phyloP scores from a whole-genome alignment of 1,284 basidiomycete species.

The Fomes fomentarius region DNA sequence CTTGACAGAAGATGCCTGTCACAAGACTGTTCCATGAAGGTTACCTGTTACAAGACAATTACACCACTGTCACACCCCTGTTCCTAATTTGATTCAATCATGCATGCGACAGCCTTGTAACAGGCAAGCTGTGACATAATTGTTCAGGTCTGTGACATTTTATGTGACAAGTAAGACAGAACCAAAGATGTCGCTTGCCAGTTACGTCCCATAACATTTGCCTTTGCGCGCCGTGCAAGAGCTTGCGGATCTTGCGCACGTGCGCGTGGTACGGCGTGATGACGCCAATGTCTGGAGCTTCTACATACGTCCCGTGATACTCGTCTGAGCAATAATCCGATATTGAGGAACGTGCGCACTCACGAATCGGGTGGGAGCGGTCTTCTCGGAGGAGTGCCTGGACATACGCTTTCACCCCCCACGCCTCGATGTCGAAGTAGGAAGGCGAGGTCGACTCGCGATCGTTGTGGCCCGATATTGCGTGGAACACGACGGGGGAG shows the following conservation, averaged over 20 bases:
- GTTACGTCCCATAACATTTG: no score
- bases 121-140: no score
- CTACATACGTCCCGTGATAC: no score
- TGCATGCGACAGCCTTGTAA: no score
- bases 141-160: no score
- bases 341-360: not conserved
- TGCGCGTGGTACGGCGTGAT: slow-evolving; percentile 62
- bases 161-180: no score
- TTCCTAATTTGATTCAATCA: no score
- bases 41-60: no score
- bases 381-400: slow-evolving; percentile 27
- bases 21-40: no score
- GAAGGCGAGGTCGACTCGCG: slow-evolving; percentile 47
- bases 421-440: slow-evolving; percentile 47
- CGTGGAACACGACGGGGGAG: slow-evolving; percentile 53
- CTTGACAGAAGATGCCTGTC: no score
- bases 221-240: slow-evolving; percentile 37
- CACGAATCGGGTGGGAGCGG: slow-evolving; percentile 4
- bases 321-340: not conserved
- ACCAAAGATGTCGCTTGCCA: no score
- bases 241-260: slow-evolving; percentile 47
- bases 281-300: slow-evolving; percentile 48
- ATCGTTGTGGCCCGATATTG: slow-evolving; percentile 45
- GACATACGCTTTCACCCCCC: slow-evolving; percentile 44
- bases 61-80: no score